Conservation (phyloP, 352 stramenopile genomes). For the Globisporangium megalacanthum region DNA sequence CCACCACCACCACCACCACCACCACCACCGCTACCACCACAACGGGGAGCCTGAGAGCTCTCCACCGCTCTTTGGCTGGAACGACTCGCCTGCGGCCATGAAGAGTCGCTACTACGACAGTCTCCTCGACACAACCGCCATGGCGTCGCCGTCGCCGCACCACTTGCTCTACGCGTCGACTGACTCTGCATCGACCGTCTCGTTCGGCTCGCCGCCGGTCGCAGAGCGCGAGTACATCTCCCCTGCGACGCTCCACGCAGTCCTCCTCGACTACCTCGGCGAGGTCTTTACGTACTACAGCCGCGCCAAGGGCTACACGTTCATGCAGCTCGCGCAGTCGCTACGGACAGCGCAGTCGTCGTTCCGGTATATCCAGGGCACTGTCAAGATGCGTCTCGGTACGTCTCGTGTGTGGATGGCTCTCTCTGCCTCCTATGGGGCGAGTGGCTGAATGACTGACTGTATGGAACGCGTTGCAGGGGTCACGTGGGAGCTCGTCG, state of each 20-base stretch:
- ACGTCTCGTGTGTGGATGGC: constrained; percentile 4
- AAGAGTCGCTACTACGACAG: constrained; percentile 35
- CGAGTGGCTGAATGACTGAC: background rate
- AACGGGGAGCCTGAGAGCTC: constrained; percentile 31
- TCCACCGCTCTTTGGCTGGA: constrained; percentile 25
- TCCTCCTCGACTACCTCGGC: constrained; percentile 52
- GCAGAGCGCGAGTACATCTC: constrained; percentile 33
- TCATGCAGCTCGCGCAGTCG: constrained; percentile 49
- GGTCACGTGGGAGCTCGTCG: constrained; percentile 62
- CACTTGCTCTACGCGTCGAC: constrained; percentile 22
- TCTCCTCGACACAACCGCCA: constrained; percentile 20
- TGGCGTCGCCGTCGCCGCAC: constrained; percentile 31
- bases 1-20: background rate
- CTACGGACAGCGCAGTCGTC: constrained; percentile 58
- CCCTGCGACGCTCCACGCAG: constrained; percentile 31
- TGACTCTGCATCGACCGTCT: constrained; percentile 13
- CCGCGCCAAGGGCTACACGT: constrained; percentile 38
- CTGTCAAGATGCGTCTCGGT: constrained; percentile 47
- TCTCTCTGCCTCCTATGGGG: background rate
- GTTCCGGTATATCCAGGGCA: constrained; percentile 54
- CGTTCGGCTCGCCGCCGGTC: constrained; percentile 13
- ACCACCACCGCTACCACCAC: too few species aligned
- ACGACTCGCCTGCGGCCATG: constrained; percentile 18
- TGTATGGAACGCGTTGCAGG: constrained; percentile 5
- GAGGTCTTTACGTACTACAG: constrained; percentile 62